Evolutionary conservation across 2,329 filamentous ascomycete genomes (phyloP).

Genomic region (Penicillium occitanis): DNA sequence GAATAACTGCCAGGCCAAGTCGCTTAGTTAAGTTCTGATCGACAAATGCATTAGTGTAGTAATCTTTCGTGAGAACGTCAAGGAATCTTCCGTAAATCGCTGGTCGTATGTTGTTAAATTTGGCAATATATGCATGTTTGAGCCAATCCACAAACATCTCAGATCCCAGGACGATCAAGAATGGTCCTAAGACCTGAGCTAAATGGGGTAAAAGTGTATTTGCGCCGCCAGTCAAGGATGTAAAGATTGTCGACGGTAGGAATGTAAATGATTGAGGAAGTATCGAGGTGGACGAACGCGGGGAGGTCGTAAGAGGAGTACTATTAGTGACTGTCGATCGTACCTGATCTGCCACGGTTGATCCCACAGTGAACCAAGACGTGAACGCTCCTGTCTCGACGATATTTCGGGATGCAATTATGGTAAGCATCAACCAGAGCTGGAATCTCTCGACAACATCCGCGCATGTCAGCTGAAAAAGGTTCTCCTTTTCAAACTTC

Average conservation of each 20-base stretch:
- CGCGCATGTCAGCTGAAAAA: slow-evolving; percentile 94
- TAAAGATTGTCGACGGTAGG: slow-evolving; percentile 56
- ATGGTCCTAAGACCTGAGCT: slow-evolving; percentile 86
- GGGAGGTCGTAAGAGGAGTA: slow-evolving; percentile 58
- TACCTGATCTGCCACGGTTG: slow-evolving; percentile 32
- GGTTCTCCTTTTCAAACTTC: slow-evolving; percentile 95
- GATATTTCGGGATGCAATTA: slow-evolving; percentile 93
- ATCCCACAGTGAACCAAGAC: slow-evolving; percentile 41
- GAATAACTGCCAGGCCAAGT: slow-evolving; percentile 86
- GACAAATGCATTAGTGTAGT: slow-evolving; percentile 93
- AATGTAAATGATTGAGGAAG: slow-evolving; percentile 89
- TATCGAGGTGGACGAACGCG: slow-evolving; percentile 63
- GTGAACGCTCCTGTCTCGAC: slow-evolving; percentile 90
- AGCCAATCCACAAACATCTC: slow-evolving; percentile 97
- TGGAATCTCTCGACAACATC: slow-evolving; percentile 97
- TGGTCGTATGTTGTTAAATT: slow-evolving; percentile 97
- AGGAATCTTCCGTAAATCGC: slow-evolving; percentile 85
- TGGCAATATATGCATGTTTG: slow-evolving; percentile 96
- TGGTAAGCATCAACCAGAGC: slow-evolving; percentile 93
- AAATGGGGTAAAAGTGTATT: slow-evolving; percentile 46
- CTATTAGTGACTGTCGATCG: slow-evolving; percentile 41
- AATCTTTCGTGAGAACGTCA: slow-evolving; percentile 94
- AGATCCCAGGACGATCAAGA: slow-evolving; percentile 88
- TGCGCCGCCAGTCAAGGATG: slow-evolving; percentile 42
- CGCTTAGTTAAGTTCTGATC: slow-evolving; percentile 87